phyloP scores from a whole-genome alignment of 2,329 filamentous ascomycete genomes.

The Verticillium alfalfae region DNA sequence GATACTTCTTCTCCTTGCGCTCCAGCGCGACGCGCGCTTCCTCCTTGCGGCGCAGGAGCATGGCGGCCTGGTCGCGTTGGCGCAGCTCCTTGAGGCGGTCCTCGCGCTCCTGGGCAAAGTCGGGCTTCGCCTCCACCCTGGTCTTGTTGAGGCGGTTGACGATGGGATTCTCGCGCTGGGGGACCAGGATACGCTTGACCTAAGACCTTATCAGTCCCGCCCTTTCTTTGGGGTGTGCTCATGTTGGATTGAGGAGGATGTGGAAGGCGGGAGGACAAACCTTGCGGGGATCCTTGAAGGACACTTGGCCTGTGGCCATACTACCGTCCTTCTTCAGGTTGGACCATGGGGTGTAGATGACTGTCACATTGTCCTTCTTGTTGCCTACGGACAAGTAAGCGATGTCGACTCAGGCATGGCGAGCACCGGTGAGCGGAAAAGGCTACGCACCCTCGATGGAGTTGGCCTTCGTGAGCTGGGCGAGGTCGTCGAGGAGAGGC shows the following conservation, averaged over 20 bases:
- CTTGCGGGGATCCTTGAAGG: constrained; percentile 83
- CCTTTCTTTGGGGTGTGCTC: not conserved
- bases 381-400: constrained; percentile 57
- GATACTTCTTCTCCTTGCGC: constrained; percentile 82
- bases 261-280: constrained; percentile 18
- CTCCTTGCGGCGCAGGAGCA: constrained; percentile 48
- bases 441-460: constrained; percentile 75
- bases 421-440: not conserved
- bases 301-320: constrained; percentile 93
- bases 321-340: constrained; percentile 93
- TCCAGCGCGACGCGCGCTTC: constrained; percentile 70
- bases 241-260: not conserved
- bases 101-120: constrained; percentile 77
- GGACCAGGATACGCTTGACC: constrained; percentile 77
- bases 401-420: not conserved
- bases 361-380: constrained; percentile 94
- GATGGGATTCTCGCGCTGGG: constrained; percentile 78
- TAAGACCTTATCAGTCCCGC: constrained; percentile 16
- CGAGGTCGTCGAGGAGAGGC: constrained; percentile 76
- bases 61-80: constrained; percentile 61
- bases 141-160: constrained; percentile 99
- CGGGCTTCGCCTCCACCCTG: constrained; percentile 79
- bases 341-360: constrained; percentile 97
- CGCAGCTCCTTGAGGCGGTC: constrained; percentile 67
- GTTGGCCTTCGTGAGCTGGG: constrained; percentile 97